phyloP scores from a whole-genome alignment of 116 monocot species.

The Thalassia testudinum region DNA sequence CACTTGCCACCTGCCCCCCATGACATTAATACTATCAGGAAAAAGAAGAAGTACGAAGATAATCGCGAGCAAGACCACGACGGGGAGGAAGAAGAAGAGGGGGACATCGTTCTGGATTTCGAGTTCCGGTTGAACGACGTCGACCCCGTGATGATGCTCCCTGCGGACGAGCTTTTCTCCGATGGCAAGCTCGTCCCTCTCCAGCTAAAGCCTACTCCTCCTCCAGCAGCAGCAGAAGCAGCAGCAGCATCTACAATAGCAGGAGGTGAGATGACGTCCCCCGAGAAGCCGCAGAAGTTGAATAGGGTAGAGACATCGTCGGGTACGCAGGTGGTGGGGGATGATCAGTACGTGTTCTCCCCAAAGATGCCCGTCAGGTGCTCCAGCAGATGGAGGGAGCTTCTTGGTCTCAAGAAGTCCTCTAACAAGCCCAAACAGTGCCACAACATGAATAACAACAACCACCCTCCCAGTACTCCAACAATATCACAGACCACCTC shows the following conservation, averaged over 20 bases:
- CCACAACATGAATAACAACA: not conserved
- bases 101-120: slow-evolving; percentile 40
- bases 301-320: slow-evolving; percentile 10
- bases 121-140: slow-evolving; percentile 45
- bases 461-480: not conserved
- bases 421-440: not conserved
- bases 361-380: slow-evolving; percentile 66
- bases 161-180: too few species aligned
- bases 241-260: not conserved
- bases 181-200: slow-evolving; percentile 68
- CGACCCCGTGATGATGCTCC: slow-evolving; percentile 68
- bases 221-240: too few species aligned
- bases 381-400: slow-evolving; percentile 50
- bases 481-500: too few species aligned
- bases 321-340: slow-evolving; percentile 3
- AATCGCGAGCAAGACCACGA: not conserved
- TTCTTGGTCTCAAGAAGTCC: slow-evolving; percentile 29
- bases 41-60: not conserved
- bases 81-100: slow-evolving; percentile 4
- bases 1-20: not conserved
- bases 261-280: slow-evolving; percentile 1
- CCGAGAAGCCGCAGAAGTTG: slow-evolving; percentile 12
- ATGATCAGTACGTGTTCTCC: slow-evolving; percentile 31
- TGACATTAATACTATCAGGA: not conserved
- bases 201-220: slow-evolving; percentile 10